Evolutionary conservation across 805 yeast species (phyloP), one percentile per base, ranked within the genome.

Genomic region (Candida jianshihensis): DNA sequence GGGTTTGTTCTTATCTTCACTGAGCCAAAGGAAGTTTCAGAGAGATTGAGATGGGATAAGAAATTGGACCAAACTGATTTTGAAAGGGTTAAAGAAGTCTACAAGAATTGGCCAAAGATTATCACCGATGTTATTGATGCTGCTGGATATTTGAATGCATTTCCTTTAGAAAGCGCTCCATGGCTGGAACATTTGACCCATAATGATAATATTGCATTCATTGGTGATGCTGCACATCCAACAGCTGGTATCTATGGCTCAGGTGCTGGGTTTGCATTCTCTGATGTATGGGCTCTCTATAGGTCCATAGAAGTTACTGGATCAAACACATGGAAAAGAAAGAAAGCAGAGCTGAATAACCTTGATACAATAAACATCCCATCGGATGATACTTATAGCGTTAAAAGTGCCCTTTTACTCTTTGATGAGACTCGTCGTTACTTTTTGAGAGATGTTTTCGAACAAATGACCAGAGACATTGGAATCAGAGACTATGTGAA

Each of bases 191-290:
- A 35, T 19, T 18, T 35, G 7, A 14, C 30, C 11, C 13, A 15
- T 22, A 19, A 19, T 3, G 26, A 35, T 19, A 29, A 17, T 16
- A 6, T 35, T 8, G 37, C 32, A 14, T 30, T 35, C 14, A n/a
- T 30, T 18, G 37, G 37, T 13, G 37, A 35, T 35, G 33, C 37
- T 35, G 37, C 37, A 7, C 37, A 30, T 35, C 37, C 37, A 24
- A 35, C 37, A 6, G n/a, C 37, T 30, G 37, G 37, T 18, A 30
- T 30, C 3, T 35, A 18, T 30, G 37, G 33, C 11, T 14, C 37
- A 12, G 37, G 37, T 14, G 24, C 33, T 9, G 37, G 32, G 4
- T 26, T 35, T 20, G 37, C 33, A 15, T 35, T 30, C 15, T 18
- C 15, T 25, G 37, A 35, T 30, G 37, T 35, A 4, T 35, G 33